Base-by-base conservation (phyloP, 495 filamentous ascomycete species). In the Trichodelitschia bisporula region DNA sequence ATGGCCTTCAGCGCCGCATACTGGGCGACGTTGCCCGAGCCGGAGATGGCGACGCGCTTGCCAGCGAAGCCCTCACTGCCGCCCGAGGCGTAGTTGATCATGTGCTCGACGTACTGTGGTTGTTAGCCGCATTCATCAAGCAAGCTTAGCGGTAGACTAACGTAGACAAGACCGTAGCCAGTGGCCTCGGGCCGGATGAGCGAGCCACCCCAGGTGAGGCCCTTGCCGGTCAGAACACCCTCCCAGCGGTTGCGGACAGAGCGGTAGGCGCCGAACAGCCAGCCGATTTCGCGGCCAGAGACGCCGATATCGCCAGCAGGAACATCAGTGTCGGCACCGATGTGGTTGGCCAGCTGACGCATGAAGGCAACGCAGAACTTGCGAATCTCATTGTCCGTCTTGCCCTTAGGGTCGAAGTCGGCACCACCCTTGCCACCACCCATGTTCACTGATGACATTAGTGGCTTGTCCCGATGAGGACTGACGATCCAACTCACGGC, bases 341-440 rank as follows among this genome's bases (percentile, higher is more conserved):
- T 95, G 62, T 97, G 82, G 56, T 76, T 76, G 61, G 61, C 72
- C 23, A 97, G 68, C 59, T 91, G 75, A 34, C 71, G 69, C 86
- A 97, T 95, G 64, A 95, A 97, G 36, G 80, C 55, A 25, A 74
- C 68, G 60, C 86, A 97, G 71, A 97, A 97, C 40, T 77, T 78
- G 39, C 86, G 78, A 61, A 97, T 95, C 64, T 97, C 86, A 48
- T 67, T 74, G 54, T 97, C 84, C 33, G 70, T 72, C 66, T 93
- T 97, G 61, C 82, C 83, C 67, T 97, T 97, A 50, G 86, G 86
- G 61, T 97, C 82, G 54, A 97, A 97, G 63, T 97, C 86, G 51
- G 86, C 74, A 42, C 86, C 86, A 58, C 86, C 86, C 64, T 97
- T 97, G 44, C 77, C 86, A 60, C 86, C 86, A 38, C 86, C 86